Evolutionary conservation across 1,284 basidiomycete genomes (phyloP).

Genomic region (Schizophyllum amplum): DNA sequence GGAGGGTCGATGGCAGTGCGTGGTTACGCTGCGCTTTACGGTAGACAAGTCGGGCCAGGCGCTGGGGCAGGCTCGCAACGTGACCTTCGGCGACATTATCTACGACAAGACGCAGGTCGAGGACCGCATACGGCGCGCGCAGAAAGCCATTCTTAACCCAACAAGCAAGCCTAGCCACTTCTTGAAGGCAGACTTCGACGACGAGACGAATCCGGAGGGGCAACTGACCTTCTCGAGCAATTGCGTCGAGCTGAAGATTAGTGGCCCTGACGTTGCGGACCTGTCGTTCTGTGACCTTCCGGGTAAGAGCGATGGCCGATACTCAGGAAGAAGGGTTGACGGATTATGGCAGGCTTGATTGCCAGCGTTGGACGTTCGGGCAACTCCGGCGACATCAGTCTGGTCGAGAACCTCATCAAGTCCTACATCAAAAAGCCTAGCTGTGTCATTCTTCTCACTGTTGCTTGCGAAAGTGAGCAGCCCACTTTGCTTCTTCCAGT

Average conservation of each 20-base stretch:
- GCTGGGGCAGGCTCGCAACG: constrained; percentile 30
- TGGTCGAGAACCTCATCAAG: constrained; percentile 53
- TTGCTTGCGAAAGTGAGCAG: constrained; percentile 62
- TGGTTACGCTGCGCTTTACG: constrained; percentile 45
- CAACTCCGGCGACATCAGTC: constrained; percentile 45
- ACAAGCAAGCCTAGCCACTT: constrained; percentile 25
- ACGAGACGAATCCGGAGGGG: constrained; percentile 20
- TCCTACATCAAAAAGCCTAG: constrained; percentile 55
- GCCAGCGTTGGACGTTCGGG: constrained; percentile 45
- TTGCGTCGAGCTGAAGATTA: constrained; percentile 57
- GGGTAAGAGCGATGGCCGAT: constrained; percentile 29
- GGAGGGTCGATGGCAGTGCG: constrained; percentile 46
- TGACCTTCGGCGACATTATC: constrained; percentile 47
- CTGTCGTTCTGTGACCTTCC: constrained; percentile 67
- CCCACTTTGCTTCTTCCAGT: background rate
- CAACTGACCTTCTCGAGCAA: constrained; percentile 56
- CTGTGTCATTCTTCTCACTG: constrained; percentile 61
- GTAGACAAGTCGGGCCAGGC: constrained; percentile 36
- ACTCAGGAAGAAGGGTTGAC: background rate
- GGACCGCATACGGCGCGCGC: constrained; percentile 59
- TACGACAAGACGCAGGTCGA: constrained; percentile 47
- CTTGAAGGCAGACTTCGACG: constrained; percentile 23
- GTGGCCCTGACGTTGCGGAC: constrained; percentile 61
- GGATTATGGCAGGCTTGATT: constrained; percentile 46
- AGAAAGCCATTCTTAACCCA: constrained; percentile 66